These are phyloP conservation scores for Venturia nashicola DNA, from an alignment of 2,329 filamentous ascomycete species.

Conservation along the genomic window DNA sequence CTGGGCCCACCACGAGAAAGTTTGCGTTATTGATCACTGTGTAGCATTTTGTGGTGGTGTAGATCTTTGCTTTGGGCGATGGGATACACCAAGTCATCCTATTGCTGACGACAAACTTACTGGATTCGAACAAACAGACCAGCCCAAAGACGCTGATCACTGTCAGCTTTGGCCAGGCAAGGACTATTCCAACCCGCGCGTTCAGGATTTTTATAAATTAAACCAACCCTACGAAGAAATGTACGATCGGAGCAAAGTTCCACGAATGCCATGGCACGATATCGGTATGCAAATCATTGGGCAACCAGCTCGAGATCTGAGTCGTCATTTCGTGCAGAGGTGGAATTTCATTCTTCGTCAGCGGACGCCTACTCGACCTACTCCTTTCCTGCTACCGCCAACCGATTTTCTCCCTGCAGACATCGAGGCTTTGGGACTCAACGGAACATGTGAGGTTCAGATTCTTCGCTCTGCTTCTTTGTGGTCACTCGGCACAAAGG, in stretches of 20 bases:
- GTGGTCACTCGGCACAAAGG: slow-evolving; percentile 85
- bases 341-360: slow-evolving; percentile 97
- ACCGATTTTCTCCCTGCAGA: slow-evolving; percentile 83
- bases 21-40: slow-evolving; percentile 93
- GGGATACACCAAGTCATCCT: slow-evolving; percentile 90
- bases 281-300: slow-evolving; percentile 96
- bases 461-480: slow-evolving; percentile 80
- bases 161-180: slow-evolving; percentile 96
- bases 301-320: slow-evolving; percentile 86
- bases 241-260: slow-evolving; percentile 83
- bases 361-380: slow-evolving; percentile 82
- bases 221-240: slow-evolving; percentile 96
- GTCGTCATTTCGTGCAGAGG: slow-evolving; percentile 89
- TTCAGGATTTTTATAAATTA: slow-evolving; percentile 87
- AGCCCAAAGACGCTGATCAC: slow-evolving; percentile 82
- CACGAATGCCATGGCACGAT: slow-evolving; percentile 98
- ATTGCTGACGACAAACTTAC: slow-evolving; percentile 89
- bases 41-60: slow-evolving; percentile 92
- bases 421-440: slow-evolving; percentile 74
- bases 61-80: slow-evolving; percentile 91
- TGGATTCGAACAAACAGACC: slow-evolving; percentile 68
- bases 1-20: slow-evolving; percentile 96
- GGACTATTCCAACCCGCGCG: slow-evolving; percentile 92
- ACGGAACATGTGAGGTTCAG: slow-evolving; percentile 92
- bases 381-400: slow-evolving; percentile 84